Evolutionary conservation across 2,329 filamentous ascomycete species (phyloP), one percentile per base, ranked within the genome.

Genomic region (Hymenoscyphus fructigenus): DNA sequence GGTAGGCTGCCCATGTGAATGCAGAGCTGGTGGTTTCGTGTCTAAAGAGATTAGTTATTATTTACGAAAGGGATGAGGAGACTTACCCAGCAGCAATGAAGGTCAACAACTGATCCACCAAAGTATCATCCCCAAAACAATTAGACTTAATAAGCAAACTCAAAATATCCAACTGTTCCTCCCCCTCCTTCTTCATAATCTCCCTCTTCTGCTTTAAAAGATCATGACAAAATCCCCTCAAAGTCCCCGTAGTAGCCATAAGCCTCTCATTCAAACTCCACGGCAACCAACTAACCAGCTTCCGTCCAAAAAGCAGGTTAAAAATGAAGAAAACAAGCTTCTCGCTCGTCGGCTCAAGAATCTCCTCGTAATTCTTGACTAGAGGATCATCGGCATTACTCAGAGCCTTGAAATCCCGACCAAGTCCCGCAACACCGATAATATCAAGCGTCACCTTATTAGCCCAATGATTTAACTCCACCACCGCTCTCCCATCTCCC

Each of bases 91-190:
- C 92, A 1, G 89, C 90, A 7, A 96, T 84, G 79, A 95, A 95
- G 0, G 91, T 95, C 88, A 95, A 93, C 74, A 94, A 84, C 77
- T 96, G 92, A 75, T 95, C 90, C 41, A 92, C 85, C 17, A 96
- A 83, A 67, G 91, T 87, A 53, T 91, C 88, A 67, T 95, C 90
- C 12, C 79, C 84, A 77, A 96, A 95, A 17, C 82, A 86, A 58
- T 90, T 90, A 32, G 88, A 92, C 73, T 88, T 85, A 61, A 96
- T 81, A 20, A 92, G 91, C 0, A 93, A 88, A 0, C 89, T 91
- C 57, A 96, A 80, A 66, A 96, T 94, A 75, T 96, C 91, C 4
- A 85, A 77, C 29, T 86, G 85, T 1, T 78, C 77, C 29, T 76
- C 77, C 65, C 83, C 79, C 69, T 83, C 80, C 65, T 76, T 76